Conservation (phyloP, 2,329 filamentous ascomycete species). For the Aureobasidium sp. region DNA sequence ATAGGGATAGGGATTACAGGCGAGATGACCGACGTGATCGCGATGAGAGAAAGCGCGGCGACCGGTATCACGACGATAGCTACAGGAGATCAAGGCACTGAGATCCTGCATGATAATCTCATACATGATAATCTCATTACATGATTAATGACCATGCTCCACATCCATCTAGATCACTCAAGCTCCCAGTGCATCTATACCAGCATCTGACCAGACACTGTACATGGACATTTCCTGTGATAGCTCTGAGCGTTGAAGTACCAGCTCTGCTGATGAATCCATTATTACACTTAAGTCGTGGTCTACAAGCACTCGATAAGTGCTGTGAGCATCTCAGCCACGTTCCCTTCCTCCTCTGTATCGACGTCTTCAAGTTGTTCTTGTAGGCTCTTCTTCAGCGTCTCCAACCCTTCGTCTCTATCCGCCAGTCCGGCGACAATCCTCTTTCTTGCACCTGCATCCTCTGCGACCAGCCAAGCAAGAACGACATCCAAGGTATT, state of each 20-base stretch:
- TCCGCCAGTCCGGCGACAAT: conserved; percentile 59
- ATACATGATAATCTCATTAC: not conserved
- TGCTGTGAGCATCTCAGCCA: conserved; percentile 58
- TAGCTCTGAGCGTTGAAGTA: no score
- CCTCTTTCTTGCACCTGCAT: conserved; percentile 61
- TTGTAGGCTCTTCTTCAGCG: conserved; percentile 60
- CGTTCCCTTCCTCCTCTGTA: conserved; percentile 42
- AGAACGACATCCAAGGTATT: conserved; percentile 78
- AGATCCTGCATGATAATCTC: not conserved
- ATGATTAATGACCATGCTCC: not conserved
- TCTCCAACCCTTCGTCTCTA: conserved; percentile 54
- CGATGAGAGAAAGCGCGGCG: not conserved
- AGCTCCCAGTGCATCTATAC: not conserved
- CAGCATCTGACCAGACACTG: no score
- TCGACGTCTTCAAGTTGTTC: conserved; percentile 56
- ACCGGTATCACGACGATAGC: conserved; percentile 1
- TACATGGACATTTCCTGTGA: no score
- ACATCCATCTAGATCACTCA: not conserved
- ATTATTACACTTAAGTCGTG: no score
- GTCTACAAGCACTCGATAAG: conserved; percentile 33
- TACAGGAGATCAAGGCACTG: conserved; percentile 12
- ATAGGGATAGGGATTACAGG: conserved; percentile 8
- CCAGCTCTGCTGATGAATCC: no score
- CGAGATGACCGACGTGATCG: conserved; percentile 1
- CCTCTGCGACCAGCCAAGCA: conserved; percentile 88